phyloP scores from a whole-genome alignment of 495 filamentous ascomycete species.

The Aspergillus saccharolyticus region DNA sequence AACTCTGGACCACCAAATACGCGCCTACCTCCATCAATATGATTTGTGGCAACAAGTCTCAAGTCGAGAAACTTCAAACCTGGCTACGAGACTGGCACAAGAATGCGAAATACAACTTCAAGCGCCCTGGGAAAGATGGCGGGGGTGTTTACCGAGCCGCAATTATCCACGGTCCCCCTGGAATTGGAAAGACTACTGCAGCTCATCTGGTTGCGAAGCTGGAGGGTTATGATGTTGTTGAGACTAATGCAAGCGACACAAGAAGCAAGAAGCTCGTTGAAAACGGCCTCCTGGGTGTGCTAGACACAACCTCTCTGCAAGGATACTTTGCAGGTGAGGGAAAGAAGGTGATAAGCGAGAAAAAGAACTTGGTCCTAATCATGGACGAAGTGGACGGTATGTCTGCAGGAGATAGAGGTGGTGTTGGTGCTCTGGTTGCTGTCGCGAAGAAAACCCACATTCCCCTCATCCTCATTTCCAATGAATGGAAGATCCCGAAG shows the following conservation, averaged over 20 bases:
- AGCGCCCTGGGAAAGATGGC: constrained; percentile 74
- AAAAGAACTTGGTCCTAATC: constrained; percentile 89
- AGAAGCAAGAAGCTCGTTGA: constrained; percentile 97
- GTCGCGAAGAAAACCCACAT: constrained; percentile 93
- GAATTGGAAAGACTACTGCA: constrained; percentile 96
- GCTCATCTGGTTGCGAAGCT: constrained; percentile 90
- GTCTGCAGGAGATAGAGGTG: constrained; percentile 94
- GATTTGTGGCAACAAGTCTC: constrained; percentile 91
- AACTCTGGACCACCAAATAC: constrained; percentile 95
- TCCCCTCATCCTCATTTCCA: constrained; percentile 96
- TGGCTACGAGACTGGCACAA: constrained; percentile 84
- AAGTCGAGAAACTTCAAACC: constrained; percentile 79
- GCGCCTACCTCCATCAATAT: constrained; percentile 76
- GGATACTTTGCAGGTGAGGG: constrained; percentile 88
- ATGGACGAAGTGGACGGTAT: constrained; percentile 99
- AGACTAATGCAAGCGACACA: constrained; percentile 96
- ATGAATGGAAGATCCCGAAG: constrained; percentile 85
- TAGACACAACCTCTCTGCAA: constrained; percentile 87
- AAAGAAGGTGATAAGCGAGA: constrained; percentile 70
- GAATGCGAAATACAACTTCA: constrained; percentile 67
- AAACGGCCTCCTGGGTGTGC: constrained; percentile 72
- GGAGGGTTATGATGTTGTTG: constrained; percentile 88
- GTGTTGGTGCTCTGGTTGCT: constrained; percentile 88
- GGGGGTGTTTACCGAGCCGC: constrained; percentile 72
- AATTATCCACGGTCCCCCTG: constrained; percentile 91